Base-by-base conservation (phyloP, 352 stramenopile genomes). In the Blastocystis sp. region DNA sequence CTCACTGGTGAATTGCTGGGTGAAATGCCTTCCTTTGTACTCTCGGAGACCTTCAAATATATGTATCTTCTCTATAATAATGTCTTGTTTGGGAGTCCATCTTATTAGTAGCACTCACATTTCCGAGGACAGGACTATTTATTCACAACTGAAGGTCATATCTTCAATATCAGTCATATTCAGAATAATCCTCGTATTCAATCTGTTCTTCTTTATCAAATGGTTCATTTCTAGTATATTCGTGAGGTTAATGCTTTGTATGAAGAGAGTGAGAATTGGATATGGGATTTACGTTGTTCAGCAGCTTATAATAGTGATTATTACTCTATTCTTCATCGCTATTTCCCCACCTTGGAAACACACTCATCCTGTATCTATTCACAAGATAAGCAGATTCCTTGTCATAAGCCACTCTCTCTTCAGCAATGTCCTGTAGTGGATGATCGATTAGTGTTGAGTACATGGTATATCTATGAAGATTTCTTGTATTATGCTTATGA, bases 21-120 rank as follows among this genome's bases (percentile, higher is more conserved):
- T 88, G 95, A 97, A 89, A 99, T 99, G 97, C 96, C 97, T 88
- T 98, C 94, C 76, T 99, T 98, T 84, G 98, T 99, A 89, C 92
- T 99, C 0, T 97, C 94, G 1, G 97, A 99, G 92, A 99, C 97
- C 2, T 92, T 97, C 42, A 99, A 99, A 91, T 99, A 99, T 90
- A 90, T 99, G 19, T 99, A 98, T 91, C 90, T 99, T 40, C 95
- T 98, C 33, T 99, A 99, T 92, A 97, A 98, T 70, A 95, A 97
- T 30, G 78, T 57, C 11, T 22, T 17, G n/a, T 7, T 95, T 73
- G 94, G 95, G 90, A 93, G 91, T 68, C 17, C 24, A 35, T 66
- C 17, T 37, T 19, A 30, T 54, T 4, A 15, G 7, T 24, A 84
- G 57, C 94, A 95, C 30, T 95, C 98, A 69, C 95, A 96, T 80